phyloP scores from a whole-genome alignment of 768 basidiomycete species.

The Macrolepiota fuliginosa region DNA sequence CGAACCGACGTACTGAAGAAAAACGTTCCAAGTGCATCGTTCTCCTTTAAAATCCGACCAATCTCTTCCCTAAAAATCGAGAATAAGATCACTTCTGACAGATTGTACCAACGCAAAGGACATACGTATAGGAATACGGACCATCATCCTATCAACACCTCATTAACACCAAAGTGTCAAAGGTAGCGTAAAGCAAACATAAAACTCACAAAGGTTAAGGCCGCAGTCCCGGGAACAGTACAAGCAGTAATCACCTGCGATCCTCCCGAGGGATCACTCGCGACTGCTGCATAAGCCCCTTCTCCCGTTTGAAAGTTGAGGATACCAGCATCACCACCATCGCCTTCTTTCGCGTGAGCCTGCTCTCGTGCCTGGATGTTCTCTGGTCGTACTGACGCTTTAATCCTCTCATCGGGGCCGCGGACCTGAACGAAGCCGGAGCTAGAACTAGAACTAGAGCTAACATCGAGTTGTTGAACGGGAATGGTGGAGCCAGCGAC shows the following conservation, averaged over 20 bases:
- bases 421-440: too few species aligned
- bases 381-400: too few species aligned
- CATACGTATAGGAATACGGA: conserved; percentile 34
- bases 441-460: too few species aligned
- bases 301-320: too few species aligned
- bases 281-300: too few species aligned
- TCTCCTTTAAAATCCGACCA: conserved; percentile 27
- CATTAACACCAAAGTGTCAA: background rate
- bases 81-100: background rate
- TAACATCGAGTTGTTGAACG: background rate
- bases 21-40: conserved; percentile 34
- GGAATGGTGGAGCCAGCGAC: conserved; percentile 5
- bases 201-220: conserved; percentile 31
- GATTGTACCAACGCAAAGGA: background rate
- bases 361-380: too few species aligned
- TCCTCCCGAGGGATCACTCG: too few species aligned
- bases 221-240: conserved; percentile 29
- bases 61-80: conserved; percentile 29
- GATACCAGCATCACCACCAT: too few species aligned
- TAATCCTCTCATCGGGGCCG: too few species aligned
- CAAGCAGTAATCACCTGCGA: conserved; percentile 29
- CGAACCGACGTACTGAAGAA: conserved; percentile 23
- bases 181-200: background rate
- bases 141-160: conserved; percentile 38
- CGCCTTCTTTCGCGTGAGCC: too few species aligned